Base-by-base conservation (phyloP, 1,139 yeast genomes). In the Blastobotrys persicus region DNA sequence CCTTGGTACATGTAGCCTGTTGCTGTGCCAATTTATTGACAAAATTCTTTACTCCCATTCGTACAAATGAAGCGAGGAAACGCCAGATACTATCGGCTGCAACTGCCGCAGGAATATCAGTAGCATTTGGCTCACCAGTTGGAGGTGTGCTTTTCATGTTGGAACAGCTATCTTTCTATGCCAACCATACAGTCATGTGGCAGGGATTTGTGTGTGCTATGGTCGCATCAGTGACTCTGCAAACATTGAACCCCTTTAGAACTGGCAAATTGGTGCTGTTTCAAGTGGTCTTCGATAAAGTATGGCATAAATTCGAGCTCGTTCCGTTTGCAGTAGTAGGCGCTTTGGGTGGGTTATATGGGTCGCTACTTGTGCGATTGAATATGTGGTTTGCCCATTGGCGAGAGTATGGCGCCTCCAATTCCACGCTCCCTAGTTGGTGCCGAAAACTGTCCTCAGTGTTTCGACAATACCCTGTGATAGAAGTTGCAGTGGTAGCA, bases 111-210 rank as follows among this genome's bases (percentile, higher is more conserved):
- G 98, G 97, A 6, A 91, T 91, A 12, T 87, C 96, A 0, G 91
- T 88, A 2, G 97, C 97, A 0, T 91, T 91, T 69, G 89, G 89
- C 49, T 85, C 97, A 0, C 98, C 98, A 1, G 87, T 91, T 51
- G 97, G 97, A 13, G 98, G 98, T 3, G 95, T 91, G 1, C 68
- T 91, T 28, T 91, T 91, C 67, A 86, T 89, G 2, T 69, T 91
- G 28, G 98, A 91, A 61, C 80, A 80, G 53, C 73, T 86, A 53
- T 80, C 85, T 2, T 76, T 82, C 42, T 84, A 78, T 59, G 80
- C 83, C 59, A 76, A 77, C 47, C 81, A 84, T 18, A 77, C 75
- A 51, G 76, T 83, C 55, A 79, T 86, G 83, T 87, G 95, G 96
- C 83, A 80, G 56, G 80, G 89, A 2, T 87, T 87, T 66, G 84